Conservation (phyloP, 441 rosid genomes). For the Corymbia calophylla region DNA sequence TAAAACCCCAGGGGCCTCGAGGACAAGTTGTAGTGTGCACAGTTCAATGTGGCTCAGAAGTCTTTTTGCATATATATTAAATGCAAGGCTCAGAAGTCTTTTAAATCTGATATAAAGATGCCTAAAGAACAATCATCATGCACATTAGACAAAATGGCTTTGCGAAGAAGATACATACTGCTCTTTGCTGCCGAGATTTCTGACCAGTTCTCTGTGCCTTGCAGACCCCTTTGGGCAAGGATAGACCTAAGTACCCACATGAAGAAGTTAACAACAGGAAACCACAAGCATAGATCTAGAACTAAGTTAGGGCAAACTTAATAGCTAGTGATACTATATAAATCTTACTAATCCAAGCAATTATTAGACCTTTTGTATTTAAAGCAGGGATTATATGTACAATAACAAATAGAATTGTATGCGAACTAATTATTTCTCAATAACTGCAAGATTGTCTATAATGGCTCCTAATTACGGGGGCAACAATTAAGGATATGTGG, state of each 20-base stretch:
- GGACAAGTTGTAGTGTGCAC: background rate
- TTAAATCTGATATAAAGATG: background rate
- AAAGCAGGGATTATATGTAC: background rate
- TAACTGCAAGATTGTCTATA: background rate
- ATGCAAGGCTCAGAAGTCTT: background rate
- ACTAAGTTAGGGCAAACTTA: background rate
- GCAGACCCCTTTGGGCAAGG: slow-evolving; percentile 90
- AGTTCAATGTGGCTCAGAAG: background rate
- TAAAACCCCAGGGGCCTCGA: background rate
- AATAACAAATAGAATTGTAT: background rate
- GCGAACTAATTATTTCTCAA: background rate
- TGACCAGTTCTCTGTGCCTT: slow-evolving; percentile 73
- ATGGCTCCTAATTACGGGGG: background rate
- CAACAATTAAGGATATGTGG: background rate
- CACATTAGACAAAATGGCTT: background rate
- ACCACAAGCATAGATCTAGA: background rate
- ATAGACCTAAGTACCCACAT: slow-evolving; percentile 45
- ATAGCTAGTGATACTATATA: background rate
- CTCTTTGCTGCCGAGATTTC: slow-evolving; percentile 70
- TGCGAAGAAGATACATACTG: slow-evolving; percentile 30
- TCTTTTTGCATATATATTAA: background rate
- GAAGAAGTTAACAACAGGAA: background rate
- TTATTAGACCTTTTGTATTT: background rate
- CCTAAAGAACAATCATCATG: background rate
- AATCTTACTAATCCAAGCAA: background rate